Evolutionary conservation across 192 early-diverging fungal genomes (phyloP).

Genomic region (Coemansia sp.): DNA sequence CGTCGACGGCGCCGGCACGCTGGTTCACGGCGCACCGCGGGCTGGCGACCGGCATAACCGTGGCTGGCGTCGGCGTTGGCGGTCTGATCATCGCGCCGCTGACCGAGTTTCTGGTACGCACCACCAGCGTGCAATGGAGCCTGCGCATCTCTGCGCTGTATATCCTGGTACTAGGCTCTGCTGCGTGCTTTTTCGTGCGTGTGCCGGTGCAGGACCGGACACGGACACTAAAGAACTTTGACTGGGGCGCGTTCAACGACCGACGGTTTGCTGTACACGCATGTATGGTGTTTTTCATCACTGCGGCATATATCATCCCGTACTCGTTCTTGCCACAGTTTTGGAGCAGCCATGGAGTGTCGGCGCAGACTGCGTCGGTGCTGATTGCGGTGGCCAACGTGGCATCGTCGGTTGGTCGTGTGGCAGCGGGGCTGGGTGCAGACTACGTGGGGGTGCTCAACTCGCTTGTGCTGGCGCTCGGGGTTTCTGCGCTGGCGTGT

Average conservation of each 20-base stretch:
- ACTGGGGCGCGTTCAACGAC: conserved; percentile 42
- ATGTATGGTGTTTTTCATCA: conserved; percentile 44
- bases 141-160: conserved; percentile 55
- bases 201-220: conserved; percentile 31
- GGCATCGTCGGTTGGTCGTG: conserved; percentile 40
- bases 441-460: conserved; percentile 49
- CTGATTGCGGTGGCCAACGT: conserved; percentile 50
- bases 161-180: conserved; percentile 46
- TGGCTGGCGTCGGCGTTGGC: conserved; percentile 66
- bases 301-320: conserved; percentile 48
- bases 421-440: conserved; percentile 29
- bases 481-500: conserved; percentile 18
- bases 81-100: conserved; percentile 63
- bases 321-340: conserved; percentile 44
- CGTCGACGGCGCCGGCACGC: conserved; percentile 60
- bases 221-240: conserved; percentile 27
- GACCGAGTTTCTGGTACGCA: conserved; percentile 35
- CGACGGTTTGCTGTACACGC: conserved; percentile 36
- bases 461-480: conserved; percentile 27
- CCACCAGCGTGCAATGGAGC: conserved; percentile 52
- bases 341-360: conserved; percentile 37
- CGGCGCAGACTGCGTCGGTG: conserved; percentile 34
- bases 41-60: conserved; percentile 65
- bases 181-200: conserved; percentile 33
- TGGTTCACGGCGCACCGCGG: conserved; percentile 63